Base-by-base conservation (phyloP, 441 rosid genomes). In the Erysimum cheiri region DNA sequence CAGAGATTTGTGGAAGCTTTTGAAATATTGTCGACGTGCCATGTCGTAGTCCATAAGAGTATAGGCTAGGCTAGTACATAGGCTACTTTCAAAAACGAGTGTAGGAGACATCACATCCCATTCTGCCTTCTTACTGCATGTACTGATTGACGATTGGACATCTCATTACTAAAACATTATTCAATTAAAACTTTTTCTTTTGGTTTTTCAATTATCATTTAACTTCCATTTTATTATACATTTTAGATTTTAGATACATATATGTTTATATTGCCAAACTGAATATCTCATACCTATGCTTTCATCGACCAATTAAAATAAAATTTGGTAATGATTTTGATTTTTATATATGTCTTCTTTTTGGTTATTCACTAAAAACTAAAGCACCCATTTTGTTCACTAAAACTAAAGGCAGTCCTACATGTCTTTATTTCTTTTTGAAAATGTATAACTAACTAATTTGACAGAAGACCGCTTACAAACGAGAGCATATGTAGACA, bases 51-150 rank as follows among this genome's bases (percentile, higher is more conserved):
- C 71, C 71, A 58, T 72, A 31, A 9, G 60, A 15, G 14, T 17
- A 7, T 49, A 49, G 71, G 56, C 56, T 62, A 63, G 37, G 49
- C 64, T 60, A 60, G 35, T 43, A 46, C 57, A 15, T 35, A 64
- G 58, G 33, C 37, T 4, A 62, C 32, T 71, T 44, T 71, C 56
- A 43, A 53, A 47, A 64, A 64, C 59, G 19, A 57, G 60, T 48
- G 57, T 57, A 72, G 60, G 76, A 72, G 71, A 64, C 66, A 72
- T 72, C 60, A 72, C 71, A 72, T 72, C 71, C 9, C n/a, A 12
- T 29, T 57, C 75, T 57, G 64, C 22, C 48, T 35, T 31, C 13
- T 1, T 52, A 24, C 58, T 54, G 12, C 28, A 47, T 64, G 49
- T 46, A n/a, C 28, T 56, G 58, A 37, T 19, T 19, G 29, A 39